A percentile compares a stretch with the other conserved stretches of the same genome.
phyloP scores from a whole-genome alignment of 2,329 filamentous ascomycete species.

The Trichoderma sp. region DNA sequence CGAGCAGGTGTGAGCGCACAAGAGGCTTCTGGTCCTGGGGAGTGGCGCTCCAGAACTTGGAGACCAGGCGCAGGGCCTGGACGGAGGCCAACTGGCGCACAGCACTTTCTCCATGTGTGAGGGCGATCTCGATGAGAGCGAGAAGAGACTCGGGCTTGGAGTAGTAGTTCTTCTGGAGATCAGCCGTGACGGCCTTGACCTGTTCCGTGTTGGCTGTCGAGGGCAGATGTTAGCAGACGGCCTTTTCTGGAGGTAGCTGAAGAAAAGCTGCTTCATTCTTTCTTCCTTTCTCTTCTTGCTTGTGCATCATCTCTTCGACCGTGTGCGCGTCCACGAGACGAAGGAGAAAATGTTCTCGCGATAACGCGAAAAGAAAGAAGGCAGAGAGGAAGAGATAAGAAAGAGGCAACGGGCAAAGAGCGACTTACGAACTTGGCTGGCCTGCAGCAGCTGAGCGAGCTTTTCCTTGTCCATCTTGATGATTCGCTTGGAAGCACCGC shows the following conservation, averaged over 20 bases:
- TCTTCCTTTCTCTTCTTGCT: neutral
- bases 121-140: constrained; percentile 83
- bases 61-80: constrained; percentile 79
- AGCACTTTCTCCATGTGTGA: constrained; percentile 70
- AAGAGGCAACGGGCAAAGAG: constrained; percentile 16
- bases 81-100: constrained; percentile 90
- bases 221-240: constrained; percentile 39
- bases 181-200: constrained; percentile 86
- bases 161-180: constrained; percentile 93
- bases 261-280: neutral
- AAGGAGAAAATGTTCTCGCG: neutral
- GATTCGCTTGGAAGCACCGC: constrained; percentile 35
- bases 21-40: constrained; percentile 74
- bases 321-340: neutral
- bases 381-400: constrained; percentile 20
- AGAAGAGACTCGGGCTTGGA: constrained; percentile 80
- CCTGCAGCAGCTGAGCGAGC: constrained; percentile 84
- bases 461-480: constrained; percentile 60
- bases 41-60: constrained; percentile 82
- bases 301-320: neutral
- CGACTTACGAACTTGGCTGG: constrained; percentile 80
- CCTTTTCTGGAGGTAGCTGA: neutral
- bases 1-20: constrained; percentile 79
- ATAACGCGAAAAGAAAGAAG: constrained; percentile 12
- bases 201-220: constrained; percentile 78